These are phyloP conservation scores for Trichoderma citrinoviride DNA, from an alignment of 2,329 filamentous ascomycete genomes.

Conservation along the genomic window DNA sequence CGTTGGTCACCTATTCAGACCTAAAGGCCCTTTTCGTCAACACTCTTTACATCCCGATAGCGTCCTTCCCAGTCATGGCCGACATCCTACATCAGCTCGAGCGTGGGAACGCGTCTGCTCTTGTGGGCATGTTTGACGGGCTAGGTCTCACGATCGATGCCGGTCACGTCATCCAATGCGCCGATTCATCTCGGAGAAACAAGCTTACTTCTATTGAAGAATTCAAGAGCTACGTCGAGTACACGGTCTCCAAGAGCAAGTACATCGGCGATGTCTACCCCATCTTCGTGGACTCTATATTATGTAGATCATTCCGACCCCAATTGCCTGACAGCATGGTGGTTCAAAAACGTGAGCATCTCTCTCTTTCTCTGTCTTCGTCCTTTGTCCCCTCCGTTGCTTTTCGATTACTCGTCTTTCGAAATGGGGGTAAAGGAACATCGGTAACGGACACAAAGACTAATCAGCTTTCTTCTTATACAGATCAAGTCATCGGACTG, in stretches of 20 bases:
- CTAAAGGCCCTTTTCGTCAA: neutral
- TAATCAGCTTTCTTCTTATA: neutral
- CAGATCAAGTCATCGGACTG: neutral
- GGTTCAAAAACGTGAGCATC: neutral
- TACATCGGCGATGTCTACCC: constrained; percentile 2
- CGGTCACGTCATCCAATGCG: neutral
- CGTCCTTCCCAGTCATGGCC: constrained; percentile 1
- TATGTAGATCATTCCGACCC: neutral
- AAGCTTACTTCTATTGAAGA: neutral
- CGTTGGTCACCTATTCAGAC: neutral
- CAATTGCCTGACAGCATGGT: constrained; percentile 4
- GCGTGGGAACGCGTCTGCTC: neutral
- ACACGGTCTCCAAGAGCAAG: constrained; percentile 2
- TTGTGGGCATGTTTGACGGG: neutral
- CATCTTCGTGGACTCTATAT: neutral
- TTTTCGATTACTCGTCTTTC: neutral
- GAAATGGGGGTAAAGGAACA: neutral
- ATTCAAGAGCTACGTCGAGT: neutral
- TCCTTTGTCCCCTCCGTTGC: neutral
- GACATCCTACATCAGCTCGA: neutral
- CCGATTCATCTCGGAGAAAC: neutral
- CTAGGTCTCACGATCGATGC: neutral
- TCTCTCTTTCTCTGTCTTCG: neutral
- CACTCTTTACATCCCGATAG: neutral
- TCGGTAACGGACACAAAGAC: neutral